Conservation (phyloP, 2,329 filamentous ascomycete species). For the Seiridium cupressi region DNA sequence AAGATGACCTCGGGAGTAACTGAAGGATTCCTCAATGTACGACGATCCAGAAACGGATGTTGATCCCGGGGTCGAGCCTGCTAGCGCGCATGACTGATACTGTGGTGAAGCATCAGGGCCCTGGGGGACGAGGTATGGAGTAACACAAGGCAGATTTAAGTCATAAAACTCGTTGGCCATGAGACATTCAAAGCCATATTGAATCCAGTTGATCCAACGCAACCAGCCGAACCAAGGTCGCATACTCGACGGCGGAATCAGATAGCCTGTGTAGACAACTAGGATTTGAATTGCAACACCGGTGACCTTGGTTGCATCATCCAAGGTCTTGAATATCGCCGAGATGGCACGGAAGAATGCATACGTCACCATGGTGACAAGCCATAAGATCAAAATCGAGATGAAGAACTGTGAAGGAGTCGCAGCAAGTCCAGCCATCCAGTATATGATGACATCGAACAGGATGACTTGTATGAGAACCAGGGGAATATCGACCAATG, state of each 20-base stretch:
- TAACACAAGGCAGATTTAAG: slow-evolving; percentile 51
- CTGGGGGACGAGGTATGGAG: slow-evolving; percentile 53
- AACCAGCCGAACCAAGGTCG: slow-evolving; percentile 75
- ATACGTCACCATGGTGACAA: slow-evolving; percentile 53
- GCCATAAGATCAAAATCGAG: slow-evolving; percentile 51
- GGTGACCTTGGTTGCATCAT: slow-evolving; percentile 35
- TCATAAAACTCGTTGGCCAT: slow-evolving; percentile 71
- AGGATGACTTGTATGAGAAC: slow-evolving; percentile 56
- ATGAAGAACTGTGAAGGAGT: slow-evolving; percentile 64
- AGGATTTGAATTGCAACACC: slow-evolving; percentile 21
- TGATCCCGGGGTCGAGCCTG: slow-evolving; percentile 53
- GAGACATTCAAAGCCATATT: slow-evolving; percentile 72
- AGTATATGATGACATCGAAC: slow-evolving; percentile 62
- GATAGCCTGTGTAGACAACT: background rate
- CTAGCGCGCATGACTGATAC: slow-evolving; percentile 60
- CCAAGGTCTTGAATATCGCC: slow-evolving; percentile 45
- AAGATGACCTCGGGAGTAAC: slow-evolving; percentile 54
- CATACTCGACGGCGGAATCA: slow-evolving; percentile 53
- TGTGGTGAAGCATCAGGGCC: slow-evolving; percentile 33
- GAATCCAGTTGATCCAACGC: slow-evolving; percentile 70
- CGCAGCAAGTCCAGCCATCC: slow-evolving; percentile 52
- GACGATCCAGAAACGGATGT: slow-evolving; percentile 73
- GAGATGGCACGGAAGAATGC: slow-evolving; percentile 50
- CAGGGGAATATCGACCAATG: slow-evolving; percentile 46
- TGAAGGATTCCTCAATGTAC: slow-evolving; percentile 56